A percentile compares a stretch with the other conserved stretches of the same genome.
phyloP scores from a whole-genome alignment of 2,329 filamentous ascomycete species.

The Apiospora marii region DNA sequence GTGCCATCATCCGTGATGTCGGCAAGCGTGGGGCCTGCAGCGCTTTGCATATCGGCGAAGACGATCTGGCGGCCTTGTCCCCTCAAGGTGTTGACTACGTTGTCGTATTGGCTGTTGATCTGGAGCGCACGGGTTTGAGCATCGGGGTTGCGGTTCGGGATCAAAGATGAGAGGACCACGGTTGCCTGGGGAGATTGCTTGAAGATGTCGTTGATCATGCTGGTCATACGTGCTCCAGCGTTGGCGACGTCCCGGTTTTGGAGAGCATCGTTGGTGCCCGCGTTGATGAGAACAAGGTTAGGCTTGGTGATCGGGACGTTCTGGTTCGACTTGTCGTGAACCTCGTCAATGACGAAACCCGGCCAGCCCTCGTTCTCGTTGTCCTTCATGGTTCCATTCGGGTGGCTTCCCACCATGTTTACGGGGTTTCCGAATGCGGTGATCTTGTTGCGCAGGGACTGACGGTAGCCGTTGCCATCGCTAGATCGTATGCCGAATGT shows the following conservation, averaged over 20 bases:
- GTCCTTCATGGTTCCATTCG: constrained; percentile 45
- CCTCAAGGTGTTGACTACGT: constrained; percentile 35
- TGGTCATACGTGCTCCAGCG: constrained; percentile 39
- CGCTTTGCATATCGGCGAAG: constrained; percentile 44
- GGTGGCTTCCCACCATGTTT: constrained; percentile 48
- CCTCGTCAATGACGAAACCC: constrained; percentile 44
- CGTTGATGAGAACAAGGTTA: constrained; percentile 48
- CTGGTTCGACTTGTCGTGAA: constrained; percentile 41
- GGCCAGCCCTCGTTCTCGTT: constrained; percentile 48
- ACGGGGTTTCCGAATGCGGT: constrained; percentile 40
- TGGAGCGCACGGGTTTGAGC: constrained; percentile 36
- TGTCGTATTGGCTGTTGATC: constrained; percentile 41
- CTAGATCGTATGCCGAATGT: constrained; percentile 44
- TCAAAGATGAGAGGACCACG: constrained; percentile 44
- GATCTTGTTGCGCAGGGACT: constrained; percentile 45
- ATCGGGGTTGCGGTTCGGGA: constrained; percentile 37
- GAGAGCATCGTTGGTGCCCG: constrained; percentile 50
- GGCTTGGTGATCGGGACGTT: constrained; percentile 42
- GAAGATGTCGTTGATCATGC: constrained; percentile 43
- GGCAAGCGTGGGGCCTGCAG: constrained; percentile 34
- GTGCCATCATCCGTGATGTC: constrained; percentile 44
- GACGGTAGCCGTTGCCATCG: constrained; percentile 47
- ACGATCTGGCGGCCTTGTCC: constrained; percentile 37
- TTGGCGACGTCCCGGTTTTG: constrained; percentile 40
- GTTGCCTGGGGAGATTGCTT: constrained; percentile 40